These are phyloP conservation scores for Vachellia pachyceras DNA, from an alignment of 306 rosid genomes.

Conservation along the genomic window DNA sequence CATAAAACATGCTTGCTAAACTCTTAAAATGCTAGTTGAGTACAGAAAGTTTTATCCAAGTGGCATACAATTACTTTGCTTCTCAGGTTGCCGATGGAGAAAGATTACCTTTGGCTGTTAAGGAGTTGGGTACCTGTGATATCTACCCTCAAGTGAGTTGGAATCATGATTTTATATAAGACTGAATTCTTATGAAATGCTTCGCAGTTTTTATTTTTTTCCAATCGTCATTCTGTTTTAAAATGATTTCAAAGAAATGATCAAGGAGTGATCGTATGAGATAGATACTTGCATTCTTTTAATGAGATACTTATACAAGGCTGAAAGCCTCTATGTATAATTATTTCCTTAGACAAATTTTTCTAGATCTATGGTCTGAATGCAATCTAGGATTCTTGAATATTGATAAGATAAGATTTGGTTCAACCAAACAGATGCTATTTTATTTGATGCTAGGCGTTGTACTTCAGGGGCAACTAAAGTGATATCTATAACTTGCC, in stretches of 20 bases:
- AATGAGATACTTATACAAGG: background rate
- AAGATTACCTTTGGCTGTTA: conserved; percentile 94
- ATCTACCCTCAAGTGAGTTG: conserved; percentile 92
- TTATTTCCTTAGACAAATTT: background rate
- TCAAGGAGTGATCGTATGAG: background rate
- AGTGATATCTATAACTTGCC: conserved; percentile 5
- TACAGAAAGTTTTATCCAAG: background rate
- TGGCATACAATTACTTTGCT: conserved; percentile 41
- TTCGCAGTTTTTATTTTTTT: background rate
- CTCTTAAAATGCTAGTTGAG: conserved; percentile 25
- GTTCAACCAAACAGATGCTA: background rate
- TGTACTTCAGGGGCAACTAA: conserved; percentile 22
- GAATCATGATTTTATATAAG: conserved; percentile 27
- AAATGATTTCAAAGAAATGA: background rate
- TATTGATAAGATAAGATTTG: background rate
- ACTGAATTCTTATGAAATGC: background rate
- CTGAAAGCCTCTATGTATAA: background rate
- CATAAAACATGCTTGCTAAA: conserved; percentile 1
- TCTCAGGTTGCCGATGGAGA: conserved; percentile 94
- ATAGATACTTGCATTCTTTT: background rate
- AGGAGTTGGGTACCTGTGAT: conserved; percentile 98
- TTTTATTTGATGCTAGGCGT: conserved; percentile 18
- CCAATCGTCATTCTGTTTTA: background rate
- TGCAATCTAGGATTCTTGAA: background rate
- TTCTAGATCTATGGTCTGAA: background rate